Base-by-base conservation (phyloP, 371 early-diverging fungal species). In the Mortierella sp. region DNA sequence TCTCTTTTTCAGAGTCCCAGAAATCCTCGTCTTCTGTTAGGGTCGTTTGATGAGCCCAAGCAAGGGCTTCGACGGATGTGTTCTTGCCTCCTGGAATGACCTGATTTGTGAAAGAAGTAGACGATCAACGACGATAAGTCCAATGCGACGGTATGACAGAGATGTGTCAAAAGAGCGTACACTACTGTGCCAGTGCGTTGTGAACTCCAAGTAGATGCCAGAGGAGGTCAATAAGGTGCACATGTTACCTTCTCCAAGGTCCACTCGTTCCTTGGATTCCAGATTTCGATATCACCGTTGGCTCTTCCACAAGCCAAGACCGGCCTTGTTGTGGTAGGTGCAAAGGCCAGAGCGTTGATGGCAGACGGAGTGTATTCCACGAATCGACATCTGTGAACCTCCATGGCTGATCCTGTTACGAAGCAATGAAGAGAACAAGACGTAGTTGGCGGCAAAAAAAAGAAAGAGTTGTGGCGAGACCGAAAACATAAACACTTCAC, bases 231-330 rank as follows among this genome's bases (percentile, higher is more conserved):
- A 38, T n/a, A 28, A 23, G 18, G 8, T 51, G 34, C 9, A n/a
- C 14, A 31, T 24, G 52, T 24, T 78, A 91, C 90, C 82, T 91
- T 92, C 67, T 91, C 91, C 31, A 92, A 80, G 50, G 83, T 81
- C 82, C 89, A 94, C 19, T 82, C 82, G 50, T 84, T 64, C 23
- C 68, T 63, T 31, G 93, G 90, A 81, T 88, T 90, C 94, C 96
- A 96, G 58, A 97, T 84, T 82, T 97, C 97, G 63, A 97, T 94
- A 63, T 96, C 91, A 24, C 98, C 98, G 68, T 95, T 94, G 12
- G 89, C 93, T 55, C 98, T 83, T 23, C 94, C 98, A 31, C 94
- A 93, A 0, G 98, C 98, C 21, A 95, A 64, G 27, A 84, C 66
- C 13, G 82, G 61, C 28, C 79, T 72, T 1, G 87, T 83, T 3